Percentiles rank a stretch among this genome's conserved stretches.
phyloP scores from a whole-genome alignment of 2,329 filamentous ascomycete genomes.

The Aspergillus eucalypticola region DNA sequence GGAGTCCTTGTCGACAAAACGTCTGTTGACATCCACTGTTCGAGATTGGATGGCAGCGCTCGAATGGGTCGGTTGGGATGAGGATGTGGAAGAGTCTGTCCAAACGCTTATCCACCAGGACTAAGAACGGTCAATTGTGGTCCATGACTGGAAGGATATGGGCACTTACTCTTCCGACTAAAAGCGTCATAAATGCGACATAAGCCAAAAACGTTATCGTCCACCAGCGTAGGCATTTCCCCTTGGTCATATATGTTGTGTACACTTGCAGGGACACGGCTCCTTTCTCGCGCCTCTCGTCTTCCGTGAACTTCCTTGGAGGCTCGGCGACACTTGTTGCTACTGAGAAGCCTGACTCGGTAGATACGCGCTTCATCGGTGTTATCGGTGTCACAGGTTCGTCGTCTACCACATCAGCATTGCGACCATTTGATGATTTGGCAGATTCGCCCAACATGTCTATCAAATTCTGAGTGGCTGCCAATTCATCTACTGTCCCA shows the following conservation, averaged over 20 bases:
- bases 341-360: conserved; percentile 13
- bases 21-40: not conserved
- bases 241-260: conserved; percentile 64
- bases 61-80: not conserved
- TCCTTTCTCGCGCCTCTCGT: conserved; percentile 71
- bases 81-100: conserved; percentile 39
- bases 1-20: conserved; percentile 47
- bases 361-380: conserved; percentile 14
- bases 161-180: conserved; percentile 51
- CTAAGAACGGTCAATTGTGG: conserved; percentile 20
- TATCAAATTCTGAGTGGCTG: conserved; percentile 42
- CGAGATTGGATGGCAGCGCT: not conserved
- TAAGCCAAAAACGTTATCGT: conserved; percentile 55
- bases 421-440: conserved; percentile 45
- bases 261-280: conserved; percentile 70
- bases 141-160: not conserved
- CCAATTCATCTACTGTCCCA: conserved; percentile 64
- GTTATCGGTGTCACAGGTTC: conserved; percentile 13
- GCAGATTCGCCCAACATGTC: conserved; percentile 44
- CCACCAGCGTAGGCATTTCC: conserved; percentile 66
- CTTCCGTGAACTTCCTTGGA: conserved; percentile 72
- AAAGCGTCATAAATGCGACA: conserved; percentile 55
- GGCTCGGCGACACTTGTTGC: conserved; percentile 25
- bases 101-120: conserved; percentile 53
- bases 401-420: conserved; percentile 10